Evolutionary conservation across 2,329 filamentous ascomycete genomes (phyloP).

Genomic region (Aureobasidium subglaciale): DNA sequence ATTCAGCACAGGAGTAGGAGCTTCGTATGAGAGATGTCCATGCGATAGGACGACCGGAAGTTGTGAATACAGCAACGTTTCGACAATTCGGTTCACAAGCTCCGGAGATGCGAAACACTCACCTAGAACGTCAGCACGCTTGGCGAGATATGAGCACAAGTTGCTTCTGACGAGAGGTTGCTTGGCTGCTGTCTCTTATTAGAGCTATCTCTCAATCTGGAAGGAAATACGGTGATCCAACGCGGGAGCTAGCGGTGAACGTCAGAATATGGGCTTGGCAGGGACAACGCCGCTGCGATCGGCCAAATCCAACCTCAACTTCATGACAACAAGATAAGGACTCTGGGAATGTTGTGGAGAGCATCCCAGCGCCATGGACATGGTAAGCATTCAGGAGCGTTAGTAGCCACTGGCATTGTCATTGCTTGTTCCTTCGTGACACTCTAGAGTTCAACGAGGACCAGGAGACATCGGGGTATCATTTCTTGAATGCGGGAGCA

Average conservation of each 20-base stretch:
- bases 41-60: too few relatives aligned
- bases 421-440: neutral
- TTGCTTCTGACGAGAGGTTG: neutral
- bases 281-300: neutral
- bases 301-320: neutral
- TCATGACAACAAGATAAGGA: neutral
- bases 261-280: neutral
- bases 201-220: neutral
- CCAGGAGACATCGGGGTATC: neutral
- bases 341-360: neutral
- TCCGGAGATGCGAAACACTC: neutral
- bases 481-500: neutral
- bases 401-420: neutral
- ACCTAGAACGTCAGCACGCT: neutral
- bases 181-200: neutral
- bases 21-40: too few relatives aligned
- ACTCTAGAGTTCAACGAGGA: neutral
- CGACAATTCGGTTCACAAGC: too few relatives aligned
- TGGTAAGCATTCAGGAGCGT: neutral
- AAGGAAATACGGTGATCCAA: neutral
- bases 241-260: neutral
- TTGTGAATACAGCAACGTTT: too few relatives aligned
- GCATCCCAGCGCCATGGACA: neutral
- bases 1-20: too few relatives aligned
- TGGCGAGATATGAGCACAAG: neutral